Percentiles rank a stretch among this genome's conserved stretches.
These are phyloP conservation scores for Vitis rupestris DNA, from an alignment of 164 flowering plant genomes.

Conservation along the genomic window DNA sequence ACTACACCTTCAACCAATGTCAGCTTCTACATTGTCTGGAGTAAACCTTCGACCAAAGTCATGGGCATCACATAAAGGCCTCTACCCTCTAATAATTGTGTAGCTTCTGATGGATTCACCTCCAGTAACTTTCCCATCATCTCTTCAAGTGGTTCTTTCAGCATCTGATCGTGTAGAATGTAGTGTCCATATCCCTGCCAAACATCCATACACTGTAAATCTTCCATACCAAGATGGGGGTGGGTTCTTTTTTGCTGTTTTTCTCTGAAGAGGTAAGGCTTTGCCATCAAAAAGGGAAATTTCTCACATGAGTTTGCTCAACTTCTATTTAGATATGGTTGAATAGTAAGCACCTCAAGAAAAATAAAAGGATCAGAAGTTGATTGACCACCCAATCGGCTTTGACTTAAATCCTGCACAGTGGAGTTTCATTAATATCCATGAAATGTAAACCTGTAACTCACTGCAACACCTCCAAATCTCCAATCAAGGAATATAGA, in stretches of 20 bases:
- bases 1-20: not conserved
- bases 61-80: conserved; percentile 54
- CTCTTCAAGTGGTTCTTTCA: conserved; percentile 58
- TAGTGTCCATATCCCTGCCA: conserved; percentile 63
- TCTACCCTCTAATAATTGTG: conserved; percentile 45
- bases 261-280: too few relatives aligned
- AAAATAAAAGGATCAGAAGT: conserved; percentile 30
- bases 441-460: not conserved
- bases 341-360: conserved; percentile 41
- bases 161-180: conserved; percentile 27
- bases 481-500: not conserved
- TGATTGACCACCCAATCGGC: conserved; percentile 49
- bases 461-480: too few relatives aligned
- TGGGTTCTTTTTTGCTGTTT: too few relatives aligned
- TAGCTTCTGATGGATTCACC: conserved; percentile 39
- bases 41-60: conserved; percentile 22
- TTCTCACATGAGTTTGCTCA: not conserved
- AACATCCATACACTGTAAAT: not conserved
- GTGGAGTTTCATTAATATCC: not conserved
- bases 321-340: not conserved
- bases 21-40: not conserved
- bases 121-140: conserved; percentile 46
- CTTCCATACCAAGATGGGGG: not conserved
- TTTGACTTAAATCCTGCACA: conserved; percentile 54
- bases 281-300: too few relatives aligned